A percentile compares a stretch with the other conserved stretches of the same genome.
Conservation (phyloP, 2,329 filamentous ascomycete species). For the Didymella pinodella region DNA sequence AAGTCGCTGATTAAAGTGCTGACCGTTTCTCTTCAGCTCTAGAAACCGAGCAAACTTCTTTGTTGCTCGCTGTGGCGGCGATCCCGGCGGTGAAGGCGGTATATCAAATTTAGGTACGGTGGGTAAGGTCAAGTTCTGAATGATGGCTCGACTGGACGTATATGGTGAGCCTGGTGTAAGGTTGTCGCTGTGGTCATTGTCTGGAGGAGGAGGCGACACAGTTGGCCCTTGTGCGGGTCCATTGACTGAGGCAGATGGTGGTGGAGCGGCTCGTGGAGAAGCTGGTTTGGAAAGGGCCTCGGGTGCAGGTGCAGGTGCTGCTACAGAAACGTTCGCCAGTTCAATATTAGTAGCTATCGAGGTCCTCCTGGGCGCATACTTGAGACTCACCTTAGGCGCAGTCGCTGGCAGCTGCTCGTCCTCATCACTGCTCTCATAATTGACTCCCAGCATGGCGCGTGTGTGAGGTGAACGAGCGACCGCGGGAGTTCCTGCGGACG, state of each 20-base stretch:
- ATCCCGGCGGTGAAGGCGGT: slow-evolving; percentile 73
- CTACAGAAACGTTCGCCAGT: slow-evolving; percentile 36
- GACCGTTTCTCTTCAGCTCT: slow-evolving; percentile 75
- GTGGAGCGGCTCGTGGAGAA: slow-evolving; percentile 18
- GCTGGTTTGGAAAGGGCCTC: slow-evolving; percentile 19
- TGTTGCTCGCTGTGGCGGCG: slow-evolving; percentile 57
- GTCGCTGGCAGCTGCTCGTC: slow-evolving; percentile 52
- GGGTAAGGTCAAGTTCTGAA: slow-evolving; percentile 78
- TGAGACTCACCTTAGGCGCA: slow-evolving; percentile 51
- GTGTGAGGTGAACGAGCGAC: slow-evolving; percentile 6
- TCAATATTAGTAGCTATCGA: slow-evolving; percentile 60
- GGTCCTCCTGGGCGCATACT: slow-evolving; percentile 36
- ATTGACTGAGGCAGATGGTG: slow-evolving; percentile 27
- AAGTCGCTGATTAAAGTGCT: slow-evolving; percentile 81
- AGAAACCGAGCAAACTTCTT: slow-evolving; percentile 78
- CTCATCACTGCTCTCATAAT: slow-evolving; percentile 57
- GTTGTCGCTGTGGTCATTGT: slow-evolving; percentile 23
- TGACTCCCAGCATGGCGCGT: slow-evolving; percentile 52
- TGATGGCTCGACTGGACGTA: slow-evolving; percentile 67
- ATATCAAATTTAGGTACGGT: slow-evolving; percentile 76
- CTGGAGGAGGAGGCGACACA: slow-evolving; percentile 30
- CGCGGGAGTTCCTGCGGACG: slow-evolving; percentile 2
- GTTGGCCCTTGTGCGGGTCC: slow-evolving; percentile 43
- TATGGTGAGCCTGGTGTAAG: slow-evolving; percentile 67
- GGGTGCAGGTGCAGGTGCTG: slow-evolving; percentile 24